Conservation (phyloP, 352 stramenopile genomes). For the Pythium rishiriense region DNA sequence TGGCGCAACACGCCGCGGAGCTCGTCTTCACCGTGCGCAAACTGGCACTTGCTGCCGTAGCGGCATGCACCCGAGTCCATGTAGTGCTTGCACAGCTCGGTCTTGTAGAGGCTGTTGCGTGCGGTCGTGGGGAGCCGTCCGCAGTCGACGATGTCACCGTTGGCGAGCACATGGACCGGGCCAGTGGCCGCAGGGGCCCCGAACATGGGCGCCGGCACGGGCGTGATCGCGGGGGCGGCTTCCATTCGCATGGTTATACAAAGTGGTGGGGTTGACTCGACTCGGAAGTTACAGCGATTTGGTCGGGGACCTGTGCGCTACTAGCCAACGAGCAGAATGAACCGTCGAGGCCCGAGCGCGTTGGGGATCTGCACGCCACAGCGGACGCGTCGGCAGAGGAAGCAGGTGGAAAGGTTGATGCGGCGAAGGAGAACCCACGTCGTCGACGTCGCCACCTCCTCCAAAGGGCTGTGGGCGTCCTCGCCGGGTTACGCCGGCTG, state of each 20-base stretch:
- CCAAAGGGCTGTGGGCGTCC: conserved; percentile 14
- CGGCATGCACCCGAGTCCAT: conserved; percentile 84
- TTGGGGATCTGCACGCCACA: not conserved
- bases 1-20: conserved; percentile 84
- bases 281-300: not conserved
- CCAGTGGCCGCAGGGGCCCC: conserved; percentile 6
- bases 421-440: conserved; percentile 12
- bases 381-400: not conserved
- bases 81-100: conserved; percentile 90
- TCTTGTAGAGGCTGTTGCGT: conserved; percentile 91
- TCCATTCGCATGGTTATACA: conserved; percentile 12
- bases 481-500: conserved; percentile 18
- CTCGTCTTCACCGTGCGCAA: conserved; percentile 85
- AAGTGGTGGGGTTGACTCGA: not conserved
- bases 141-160: conserved; percentile 87
- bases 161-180: conserved; percentile 78
- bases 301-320: conserved; percentile 5
- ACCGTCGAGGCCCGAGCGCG: not conserved
- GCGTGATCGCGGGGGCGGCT: not conserved
- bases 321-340: conserved; percentile 16
- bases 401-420: not conserved
- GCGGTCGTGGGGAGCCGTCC: conserved; percentile 69
- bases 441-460: conserved; percentile 13
- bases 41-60: conserved; percentile 90
- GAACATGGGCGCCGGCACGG: conserved; percentile 1